Percentiles rank a stretch among this genome's conserved stretches.
These are phyloP conservation scores for Exutisphaerella laricina DNA, from an alignment of 2,329 filamentous ascomycete genomes.

Conservation along the genomic window DNA sequence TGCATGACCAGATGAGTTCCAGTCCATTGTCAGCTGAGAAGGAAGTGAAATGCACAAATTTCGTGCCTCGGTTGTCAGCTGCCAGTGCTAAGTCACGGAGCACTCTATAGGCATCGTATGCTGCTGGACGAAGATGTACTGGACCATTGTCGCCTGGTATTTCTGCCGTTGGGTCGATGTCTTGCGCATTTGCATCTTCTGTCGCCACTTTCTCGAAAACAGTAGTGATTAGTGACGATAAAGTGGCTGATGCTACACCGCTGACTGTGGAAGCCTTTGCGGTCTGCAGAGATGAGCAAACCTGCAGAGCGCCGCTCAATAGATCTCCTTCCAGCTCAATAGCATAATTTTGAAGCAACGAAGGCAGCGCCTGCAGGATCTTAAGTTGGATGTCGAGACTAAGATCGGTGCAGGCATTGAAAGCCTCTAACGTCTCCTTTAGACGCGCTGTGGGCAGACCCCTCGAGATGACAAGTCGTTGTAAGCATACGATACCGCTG, in stretches of 20 bases:
- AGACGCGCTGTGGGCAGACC: conserved; percentile 74
- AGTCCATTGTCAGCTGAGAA: conserved; percentile 79
- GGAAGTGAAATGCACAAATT: conserved; percentile 72
- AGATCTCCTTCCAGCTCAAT: conserved; percentile 73
- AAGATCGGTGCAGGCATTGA: conserved; percentile 72
- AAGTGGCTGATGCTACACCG: conserved; percentile 90
- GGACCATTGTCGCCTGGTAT: conserved; percentile 61
- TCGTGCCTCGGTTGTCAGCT: conserved; percentile 75
- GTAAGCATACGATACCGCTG: conserved; percentile 68
- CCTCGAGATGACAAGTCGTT: conserved; percentile 75
- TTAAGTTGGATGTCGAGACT: conserved; percentile 87
- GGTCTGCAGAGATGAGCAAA: conserved; percentile 84
- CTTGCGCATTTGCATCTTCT: conserved; percentile 62
- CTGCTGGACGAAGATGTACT: conserved; percentile 65
- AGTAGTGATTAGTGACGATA: conserved; percentile 87
- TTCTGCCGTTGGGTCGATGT: conserved; percentile 58
- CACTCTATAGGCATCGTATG: conserved; percentile 79
- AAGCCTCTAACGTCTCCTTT: conserved; percentile 78
- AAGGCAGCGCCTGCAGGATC: conserved; percentile 85
- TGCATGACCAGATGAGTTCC: conserved; percentile 84
- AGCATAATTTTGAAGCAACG: conserved; percentile 84
- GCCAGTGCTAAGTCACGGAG: conserved; percentile 87
- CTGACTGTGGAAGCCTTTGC: conserved; percentile 92
- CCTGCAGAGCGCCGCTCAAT: conserved; percentile 75
- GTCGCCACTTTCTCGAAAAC: conserved; percentile 85